phyloP scores from a whole-genome alignment of 768 basidiomycete genomes.

The Amanita muscaria region DNA sequence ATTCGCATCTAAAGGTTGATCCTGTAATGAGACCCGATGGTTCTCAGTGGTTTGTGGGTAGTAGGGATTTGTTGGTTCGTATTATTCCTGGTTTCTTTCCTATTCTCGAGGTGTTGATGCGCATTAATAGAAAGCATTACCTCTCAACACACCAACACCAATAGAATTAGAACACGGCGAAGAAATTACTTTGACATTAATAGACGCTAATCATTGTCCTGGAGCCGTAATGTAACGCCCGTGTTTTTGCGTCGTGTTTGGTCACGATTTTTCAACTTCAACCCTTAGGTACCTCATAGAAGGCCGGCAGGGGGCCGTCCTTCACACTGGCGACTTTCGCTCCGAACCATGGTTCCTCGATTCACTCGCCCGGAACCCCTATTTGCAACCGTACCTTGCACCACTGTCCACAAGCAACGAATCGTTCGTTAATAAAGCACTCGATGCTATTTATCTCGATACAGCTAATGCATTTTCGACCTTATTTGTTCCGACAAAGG shows the following conservation, averaged over 20 bases:
- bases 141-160: slow-evolving; percentile 54
- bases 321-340: slow-evolving; percentile 92
- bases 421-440: slow-evolving; percentile 27
- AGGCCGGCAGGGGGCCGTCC: slow-evolving; percentile 55
- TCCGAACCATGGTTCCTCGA: slow-evolving; percentile 79
- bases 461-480: slow-evolving; percentile 58
- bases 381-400: slow-evolving; percentile 63
- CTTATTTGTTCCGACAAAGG: slow-evolving; percentile 53
- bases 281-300: slow-evolving; percentile 72
- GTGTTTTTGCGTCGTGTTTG: neutral
- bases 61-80: slow-evolving; percentile 63
- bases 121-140: slow-evolving; percentile 41
- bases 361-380: slow-evolving; percentile 56
- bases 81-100: neutral
- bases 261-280: neutral
- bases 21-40: slow-evolving; percentile 41
- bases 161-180: slow-evolving; percentile 50
- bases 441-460: slow-evolving; percentile 80
- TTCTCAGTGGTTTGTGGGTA: slow-evolving; percentile 36
- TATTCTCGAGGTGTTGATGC: neutral
- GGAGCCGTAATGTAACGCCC: slow-evolving; percentile 87
- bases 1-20: slow-evolving; percentile 55
- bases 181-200: slow-evolving; percentile 61
- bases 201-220: slow-evolving; percentile 94
- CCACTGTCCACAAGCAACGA: slow-evolving; percentile 11